These are phyloP conservation scores for Maudiozyma saulgeensis DNA, from an alignment of 805 yeast genomes.

Conservation along the genomic window DNA sequence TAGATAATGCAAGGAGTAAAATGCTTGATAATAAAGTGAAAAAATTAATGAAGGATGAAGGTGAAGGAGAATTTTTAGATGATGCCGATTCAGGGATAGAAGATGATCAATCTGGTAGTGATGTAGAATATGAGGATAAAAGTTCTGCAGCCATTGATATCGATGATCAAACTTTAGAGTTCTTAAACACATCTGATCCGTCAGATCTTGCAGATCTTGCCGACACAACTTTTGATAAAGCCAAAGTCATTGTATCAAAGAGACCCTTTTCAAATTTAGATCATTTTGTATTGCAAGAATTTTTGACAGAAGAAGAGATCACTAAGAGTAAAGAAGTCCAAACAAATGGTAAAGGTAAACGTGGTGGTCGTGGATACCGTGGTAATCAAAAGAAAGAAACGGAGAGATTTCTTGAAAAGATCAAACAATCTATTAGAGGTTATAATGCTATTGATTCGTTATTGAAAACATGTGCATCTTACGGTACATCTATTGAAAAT, in stretches of 20 bases:
- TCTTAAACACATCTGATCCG: constrained; percentile 66
- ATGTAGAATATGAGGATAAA: constrained; percentile 26
- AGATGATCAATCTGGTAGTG: constrained; percentile 27
- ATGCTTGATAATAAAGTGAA: constrained; percentile 17
- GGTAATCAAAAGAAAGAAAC: constrained; percentile 52
- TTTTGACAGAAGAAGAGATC: constrained; percentile 32
- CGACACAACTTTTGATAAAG: constrained; percentile 56
- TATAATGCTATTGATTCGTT: constrained; percentile 93
- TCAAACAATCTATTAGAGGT: constrained; percentile 66
- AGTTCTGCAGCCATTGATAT: constrained; percentile 30
- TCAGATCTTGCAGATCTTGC: constrained; percentile 77
- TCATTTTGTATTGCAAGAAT: constrained; percentile 48
- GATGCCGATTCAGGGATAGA: constrained; percentile 10
- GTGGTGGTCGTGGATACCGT: constrained; percentile 27
- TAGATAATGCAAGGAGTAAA: constrained; percentile 27
- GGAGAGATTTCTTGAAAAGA: constrained; percentile 60
- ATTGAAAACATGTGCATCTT: constrained; percentile 69
- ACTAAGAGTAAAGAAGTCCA: constrained; percentile 17
- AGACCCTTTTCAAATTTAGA: constrained; percentile 63
- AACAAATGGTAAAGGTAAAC: constrained; percentile 13
- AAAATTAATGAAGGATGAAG: constrained; percentile 13
- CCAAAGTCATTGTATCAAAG: constrained; percentile 48
- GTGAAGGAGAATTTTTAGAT: constrained; percentile 18
- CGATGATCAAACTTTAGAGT: constrained; percentile 60
- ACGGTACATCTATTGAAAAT: constrained; percentile 58